Evolutionary conservation across 169 alveolate species (phyloP).

Genomic region (Plasmodium berghei): DNA sequence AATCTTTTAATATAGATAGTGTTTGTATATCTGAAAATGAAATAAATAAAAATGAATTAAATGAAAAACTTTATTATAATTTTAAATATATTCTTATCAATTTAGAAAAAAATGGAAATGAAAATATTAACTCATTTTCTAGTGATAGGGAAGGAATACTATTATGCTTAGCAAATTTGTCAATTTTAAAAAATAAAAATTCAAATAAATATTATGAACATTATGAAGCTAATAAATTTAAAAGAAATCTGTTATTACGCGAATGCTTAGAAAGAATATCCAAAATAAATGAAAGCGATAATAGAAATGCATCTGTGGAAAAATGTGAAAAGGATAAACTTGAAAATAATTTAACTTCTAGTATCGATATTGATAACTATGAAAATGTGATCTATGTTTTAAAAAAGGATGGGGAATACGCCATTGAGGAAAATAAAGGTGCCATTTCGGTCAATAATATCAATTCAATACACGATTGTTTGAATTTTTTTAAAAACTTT

Average conservation of each 20-base stretch:
- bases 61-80: too few species aligned
- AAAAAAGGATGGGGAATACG: background rate
- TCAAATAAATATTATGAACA: background rate
- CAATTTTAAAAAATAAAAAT: background rate
- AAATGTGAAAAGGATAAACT: background rate
- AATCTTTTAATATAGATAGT: background rate
- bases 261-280: slow-evolving; percentile 1
- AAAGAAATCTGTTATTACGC: background rate
- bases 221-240: slow-evolving; percentile 4
- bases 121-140: background rate
- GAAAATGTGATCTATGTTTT: background rate
- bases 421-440: too few species aligned
- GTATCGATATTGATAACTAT: background rate
- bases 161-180: slow-evolving; percentile 15
- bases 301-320: background rate
- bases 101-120: background rate
- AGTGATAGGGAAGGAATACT: background rate
- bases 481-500: slow-evolving; percentile 17
- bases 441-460: background rate
- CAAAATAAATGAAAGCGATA: background rate
- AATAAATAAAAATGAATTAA: background rate
- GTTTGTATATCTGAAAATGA: background rate
- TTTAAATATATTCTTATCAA: slow-evolving; percentile 17
- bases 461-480: background rate
- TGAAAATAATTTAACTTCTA: too few species aligned